phyloP scores from a whole-genome alignment of 2,329 filamentous ascomycete genomes.

The Botryotinia narcissicola region DNA sequence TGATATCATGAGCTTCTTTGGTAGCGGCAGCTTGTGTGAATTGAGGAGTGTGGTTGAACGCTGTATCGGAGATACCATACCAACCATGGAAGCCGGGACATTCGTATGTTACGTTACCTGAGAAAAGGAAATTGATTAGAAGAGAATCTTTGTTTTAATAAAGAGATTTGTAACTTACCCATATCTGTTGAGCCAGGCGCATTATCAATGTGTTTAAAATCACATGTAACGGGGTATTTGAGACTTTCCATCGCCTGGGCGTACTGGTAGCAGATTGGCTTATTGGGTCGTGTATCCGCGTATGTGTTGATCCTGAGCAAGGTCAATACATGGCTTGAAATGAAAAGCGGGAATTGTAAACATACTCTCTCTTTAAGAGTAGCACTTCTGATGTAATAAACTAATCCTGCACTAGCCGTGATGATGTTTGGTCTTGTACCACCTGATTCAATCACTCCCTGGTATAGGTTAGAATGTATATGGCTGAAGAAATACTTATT shows the following conservation, averaged over 20 bases:
- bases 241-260: conserved; percentile 26
- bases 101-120: conserved; percentile 55
- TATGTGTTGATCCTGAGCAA: conserved; percentile 27
- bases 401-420: conserved; percentile 23
- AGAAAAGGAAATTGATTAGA: conserved; percentile 52
- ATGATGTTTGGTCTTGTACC: conserved; percentile 45
- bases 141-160: conserved; percentile 25
- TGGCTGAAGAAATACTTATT: conserved; percentile 25
- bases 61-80: conserved; percentile 50
- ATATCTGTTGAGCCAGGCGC: conserved; percentile 30
- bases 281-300: conserved; percentile 28
- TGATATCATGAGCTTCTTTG: conserved; percentile 27
- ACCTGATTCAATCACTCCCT: conserved; percentile 28
- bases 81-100: conserved; percentile 54
- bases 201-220: conserved; percentile 21
- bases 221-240: conserved; percentile 20
- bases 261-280: conserved; percentile 26
- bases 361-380: conserved; percentile 34
- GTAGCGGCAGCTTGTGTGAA: conserved; percentile 41
- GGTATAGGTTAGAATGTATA: background rate
- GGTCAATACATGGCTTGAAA: background rate
- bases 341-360: background rate
- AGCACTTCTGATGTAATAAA: conserved; percentile 28
- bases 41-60: conserved; percentile 52
- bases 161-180: conserved; percentile 30